phyloP scores from a whole-genome alignment of 306 rosid species.

The Echinosophora koreensis region DNA sequence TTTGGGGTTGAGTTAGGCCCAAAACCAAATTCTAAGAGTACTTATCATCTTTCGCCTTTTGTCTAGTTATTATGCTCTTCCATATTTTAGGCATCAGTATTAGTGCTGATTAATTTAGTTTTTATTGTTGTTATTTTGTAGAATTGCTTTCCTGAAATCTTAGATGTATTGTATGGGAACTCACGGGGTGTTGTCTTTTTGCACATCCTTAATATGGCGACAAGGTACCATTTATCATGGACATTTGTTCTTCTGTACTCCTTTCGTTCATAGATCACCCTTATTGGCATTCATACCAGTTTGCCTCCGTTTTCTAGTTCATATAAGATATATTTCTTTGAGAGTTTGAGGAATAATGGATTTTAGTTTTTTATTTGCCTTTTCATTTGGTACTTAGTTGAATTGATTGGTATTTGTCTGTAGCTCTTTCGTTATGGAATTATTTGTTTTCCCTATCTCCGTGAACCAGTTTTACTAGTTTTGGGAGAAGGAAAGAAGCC shows the following conservation, averaged over 20 bases:
- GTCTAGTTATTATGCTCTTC: neutral
- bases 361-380: conserved; percentile 30
- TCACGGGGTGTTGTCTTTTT: conserved; percentile 68
- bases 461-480: neutral
- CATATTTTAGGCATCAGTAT: conserved; percentile 23
- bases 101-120: conserved; percentile 35
- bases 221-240: conserved; percentile 62
- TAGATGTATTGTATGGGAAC: conserved; percentile 76
- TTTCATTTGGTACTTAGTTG: conserved; percentile 21
- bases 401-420: conserved; percentile 26
- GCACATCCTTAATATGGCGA: conserved; percentile 80
- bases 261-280: conserved; percentile 31
- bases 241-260: conserved; percentile 13
- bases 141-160: conserved; percentile 82
- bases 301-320: conserved; percentile 21
- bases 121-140: conserved; percentile 47
- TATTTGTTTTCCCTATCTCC: neutral
- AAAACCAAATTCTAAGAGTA: too few species aligned
- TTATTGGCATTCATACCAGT: conserved; percentile 18
- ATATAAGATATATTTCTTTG: neutral
- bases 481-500: neutral
- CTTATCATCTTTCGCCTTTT: conserved; percentile 8
- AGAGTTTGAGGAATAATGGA: conserved; percentile 4
- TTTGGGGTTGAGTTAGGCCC: too few species aligned
- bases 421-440: neutral